Conservation (phyloP, 345 rosid species). For the Eucalyptus pumila region DNA sequence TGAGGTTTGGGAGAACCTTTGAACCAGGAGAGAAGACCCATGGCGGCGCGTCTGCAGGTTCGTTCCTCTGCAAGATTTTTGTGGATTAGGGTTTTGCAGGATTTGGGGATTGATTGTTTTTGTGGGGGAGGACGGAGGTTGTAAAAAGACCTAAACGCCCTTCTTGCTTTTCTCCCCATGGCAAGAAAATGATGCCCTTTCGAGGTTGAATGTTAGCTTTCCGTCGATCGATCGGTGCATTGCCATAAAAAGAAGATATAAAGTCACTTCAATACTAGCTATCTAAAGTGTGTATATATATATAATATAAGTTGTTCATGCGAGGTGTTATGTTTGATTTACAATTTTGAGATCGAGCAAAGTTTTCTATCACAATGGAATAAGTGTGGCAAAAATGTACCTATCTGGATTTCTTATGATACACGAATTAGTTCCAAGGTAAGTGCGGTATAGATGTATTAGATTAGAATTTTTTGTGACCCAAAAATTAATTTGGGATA, state of each 20-base stretch:
- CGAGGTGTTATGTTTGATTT: not conserved
- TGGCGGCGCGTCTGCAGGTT: not conserved
- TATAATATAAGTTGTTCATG: too few relatives aligned
- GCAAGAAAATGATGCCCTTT: not conserved
- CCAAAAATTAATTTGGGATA: too few relatives aligned
- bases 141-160: not conserved
- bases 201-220: not conserved
- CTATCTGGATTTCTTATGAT: too few relatives aligned
- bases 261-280: too few relatives aligned
- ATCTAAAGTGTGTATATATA: too few relatives aligned
- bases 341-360: too few relatives aligned
- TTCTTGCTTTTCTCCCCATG: not conserved
- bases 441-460: not conserved
- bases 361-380: too few relatives aligned
- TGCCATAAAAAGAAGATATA: not conserved
- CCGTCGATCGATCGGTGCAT: not conserved
- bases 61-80: too few relatives aligned
- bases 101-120: not conserved
- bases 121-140: not conserved
- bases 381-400: not conserved
- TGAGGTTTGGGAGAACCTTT: conserved; percentile 35
- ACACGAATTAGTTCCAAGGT: too few relatives aligned
- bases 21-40: conserved; percentile 93
- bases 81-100: not conserved
- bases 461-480: too few relatives aligned